A percentile compares a stretch with the other conserved stretches of the same genome.
phyloP scores from a whole-genome alignment of 192 early-diverging fungal genomes.

The Coemansia javaensis region DNA sequence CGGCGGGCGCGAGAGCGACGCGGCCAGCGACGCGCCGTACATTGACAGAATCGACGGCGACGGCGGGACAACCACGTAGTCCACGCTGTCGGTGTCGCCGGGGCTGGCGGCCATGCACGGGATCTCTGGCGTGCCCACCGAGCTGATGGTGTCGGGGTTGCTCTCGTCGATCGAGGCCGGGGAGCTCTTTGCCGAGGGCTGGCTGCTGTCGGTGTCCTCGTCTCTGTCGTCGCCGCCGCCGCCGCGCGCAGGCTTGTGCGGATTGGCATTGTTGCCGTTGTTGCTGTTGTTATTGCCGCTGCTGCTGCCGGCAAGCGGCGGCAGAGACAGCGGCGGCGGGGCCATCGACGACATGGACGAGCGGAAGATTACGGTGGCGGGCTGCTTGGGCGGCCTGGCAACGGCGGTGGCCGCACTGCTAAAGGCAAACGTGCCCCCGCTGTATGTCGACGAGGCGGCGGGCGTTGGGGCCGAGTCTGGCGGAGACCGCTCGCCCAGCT shows the following conservation, averaged over 20 bases:
- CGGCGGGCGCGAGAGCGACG: slow-evolving; percentile 14
- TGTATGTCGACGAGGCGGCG: background rate
- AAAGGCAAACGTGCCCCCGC: background rate
- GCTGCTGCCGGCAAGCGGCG: no score
- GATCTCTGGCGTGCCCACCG: slow-evolving; percentile 16
- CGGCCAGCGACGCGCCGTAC: slow-evolving; percentile 18
- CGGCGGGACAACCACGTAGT: slow-evolving; percentile 45
- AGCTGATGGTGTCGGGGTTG: slow-evolving; percentile 20
- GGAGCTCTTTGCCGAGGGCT: slow-evolving; percentile 8
- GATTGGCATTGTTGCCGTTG: slow-evolving; percentile 8
- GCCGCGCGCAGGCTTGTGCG: no score
- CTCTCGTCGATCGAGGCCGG: slow-evolving; percentile 19
- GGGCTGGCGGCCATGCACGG: slow-evolving; percentile 38
- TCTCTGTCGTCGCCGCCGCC: no score
- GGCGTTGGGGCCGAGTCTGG: background rate
- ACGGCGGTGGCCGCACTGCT: slow-evolving; percentile 1
- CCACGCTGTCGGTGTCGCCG: slow-evolving; percentile 37
- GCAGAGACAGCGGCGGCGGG: no score
- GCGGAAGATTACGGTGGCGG: slow-evolving; percentile 7
- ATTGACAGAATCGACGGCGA: slow-evolving; percentile 45
- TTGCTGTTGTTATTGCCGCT: no score
- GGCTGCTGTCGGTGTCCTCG: no score
- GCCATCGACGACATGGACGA: slow-evolving; percentile 19
- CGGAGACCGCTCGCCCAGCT: slow-evolving; percentile 5
- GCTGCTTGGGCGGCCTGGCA: slow-evolving; percentile 2